Evolutionary conservation across 805 yeast genomes (phyloP).

Genomic region (Candida koratica): DNA sequence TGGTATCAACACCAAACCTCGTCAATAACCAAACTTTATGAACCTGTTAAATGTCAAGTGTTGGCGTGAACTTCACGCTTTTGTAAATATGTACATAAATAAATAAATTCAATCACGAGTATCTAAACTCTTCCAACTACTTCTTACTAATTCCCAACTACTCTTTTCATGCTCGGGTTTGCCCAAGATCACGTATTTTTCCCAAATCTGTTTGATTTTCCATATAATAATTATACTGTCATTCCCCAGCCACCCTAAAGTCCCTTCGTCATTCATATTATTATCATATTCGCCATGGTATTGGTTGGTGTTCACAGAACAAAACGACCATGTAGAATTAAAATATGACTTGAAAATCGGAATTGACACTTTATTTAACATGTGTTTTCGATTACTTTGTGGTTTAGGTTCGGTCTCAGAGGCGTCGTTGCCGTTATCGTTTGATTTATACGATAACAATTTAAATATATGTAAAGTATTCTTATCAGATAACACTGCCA

Average conservation of each 20-base stretch:
- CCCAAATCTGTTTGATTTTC: conserved; percentile 76
- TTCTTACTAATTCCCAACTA: conserved; percentile 21
- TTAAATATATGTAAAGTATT: conserved; percentile 84
- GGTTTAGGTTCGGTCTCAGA: conserved; percentile 5
- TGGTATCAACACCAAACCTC: conserved; percentile 29
- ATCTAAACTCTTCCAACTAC: conserved; percentile 27
- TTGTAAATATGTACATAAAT: conserved; percentile 1
- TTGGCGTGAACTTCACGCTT: conserved; percentile 9
- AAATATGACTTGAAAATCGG: conserved; percentile 61
- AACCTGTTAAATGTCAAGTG: conserved; percentile 32
- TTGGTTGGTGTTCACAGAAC: conserved; percentile 56
- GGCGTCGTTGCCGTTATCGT: conserved; percentile 10
- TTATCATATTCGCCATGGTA: conserved; percentile 25
- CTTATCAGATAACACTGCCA: conserved; percentile 87
- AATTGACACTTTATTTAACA: conserved; percentile 57
- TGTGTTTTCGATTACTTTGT: conserved; percentile 55
- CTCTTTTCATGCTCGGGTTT: conserved; percentile 1
- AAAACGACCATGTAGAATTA: conserved; percentile 84
- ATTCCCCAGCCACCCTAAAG: conserved; percentile 71
- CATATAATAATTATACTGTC: conserved; percentile 72
- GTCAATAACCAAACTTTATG: conserved; percentile 27
- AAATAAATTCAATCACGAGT: no score
- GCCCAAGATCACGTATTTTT: conserved; percentile 71
- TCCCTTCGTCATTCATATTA: conserved; percentile 28
- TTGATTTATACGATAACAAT: conserved; percentile 20